A percentile compares a stretch with the other conserved stretches of the same genome.
phyloP scores from a whole-genome alignment of 2,329 filamentous ascomycete genomes.

The Curvularia spicifera region DNA sequence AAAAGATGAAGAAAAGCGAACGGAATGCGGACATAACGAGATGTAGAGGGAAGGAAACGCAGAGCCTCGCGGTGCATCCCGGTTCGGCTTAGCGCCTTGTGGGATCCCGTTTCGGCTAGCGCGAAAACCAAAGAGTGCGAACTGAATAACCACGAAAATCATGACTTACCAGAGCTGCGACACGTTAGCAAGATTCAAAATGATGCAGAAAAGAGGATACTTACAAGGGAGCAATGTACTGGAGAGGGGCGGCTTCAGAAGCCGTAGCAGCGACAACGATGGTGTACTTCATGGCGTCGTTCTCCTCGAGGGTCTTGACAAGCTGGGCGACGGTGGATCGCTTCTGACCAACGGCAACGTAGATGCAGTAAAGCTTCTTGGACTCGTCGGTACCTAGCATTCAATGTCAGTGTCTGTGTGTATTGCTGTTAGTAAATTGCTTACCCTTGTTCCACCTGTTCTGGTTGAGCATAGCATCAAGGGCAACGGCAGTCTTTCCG shows the following conservation, averaged over 20 bases:
- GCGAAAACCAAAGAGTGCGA: too few species aligned
- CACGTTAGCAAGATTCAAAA: too few species aligned
- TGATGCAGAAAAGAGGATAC: too few species aligned
- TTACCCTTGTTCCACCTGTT: conserved; percentile 90
- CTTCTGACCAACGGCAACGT: conserved; percentile 99
- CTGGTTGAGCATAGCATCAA: conserved; percentile 99
- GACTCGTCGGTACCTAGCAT: conserved; percentile 68
- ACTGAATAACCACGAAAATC: conserved; percentile 66
- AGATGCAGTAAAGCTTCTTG: conserved; percentile 99
- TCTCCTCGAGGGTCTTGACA: conserved; percentile 99
- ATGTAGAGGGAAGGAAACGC: too few species aligned
- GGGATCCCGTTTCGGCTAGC: too few species aligned
- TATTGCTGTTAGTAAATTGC: background rate
- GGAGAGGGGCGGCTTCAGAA: conserved; percentile 92
- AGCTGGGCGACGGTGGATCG: conserved; percentile 98
- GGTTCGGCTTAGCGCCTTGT: background rate
- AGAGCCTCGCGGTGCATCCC: too few species aligned
- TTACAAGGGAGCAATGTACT: conserved; percentile 70
- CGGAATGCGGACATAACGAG: too few species aligned
- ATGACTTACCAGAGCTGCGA: too few species aligned
- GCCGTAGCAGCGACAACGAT: conserved; percentile 94
- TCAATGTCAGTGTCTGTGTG: background rate
- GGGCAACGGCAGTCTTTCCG: conserved; percentile 98
- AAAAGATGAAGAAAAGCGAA: too few species aligned
- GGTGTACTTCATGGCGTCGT: conserved; percentile 98